phyloP scores from a whole-genome alignment of 1,284 basidiomycete species.

The Moniliella sp. region DNA sequence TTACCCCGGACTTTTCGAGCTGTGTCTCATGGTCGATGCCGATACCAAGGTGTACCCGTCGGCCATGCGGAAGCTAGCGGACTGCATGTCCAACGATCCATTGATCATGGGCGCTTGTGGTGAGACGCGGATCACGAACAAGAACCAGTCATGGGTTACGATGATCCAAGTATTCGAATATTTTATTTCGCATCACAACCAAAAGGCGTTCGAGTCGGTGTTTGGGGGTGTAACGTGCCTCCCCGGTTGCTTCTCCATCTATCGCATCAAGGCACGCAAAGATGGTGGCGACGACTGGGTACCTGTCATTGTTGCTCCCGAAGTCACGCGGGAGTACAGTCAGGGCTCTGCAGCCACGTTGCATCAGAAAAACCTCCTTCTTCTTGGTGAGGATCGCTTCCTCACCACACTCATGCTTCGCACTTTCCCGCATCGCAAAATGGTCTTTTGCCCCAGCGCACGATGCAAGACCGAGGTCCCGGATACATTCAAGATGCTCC shows the following conservation, averaged over 20 bases:
- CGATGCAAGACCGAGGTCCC: slow-evolving; percentile 84
- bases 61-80: slow-evolving; percentile 16
- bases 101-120: slow-evolving; percentile 98
- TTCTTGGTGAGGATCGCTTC: slow-evolving; percentile 96
- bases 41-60: slow-evolving; percentile 43
- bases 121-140: slow-evolving; percentile 94
- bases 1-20: slow-evolving; percentile 97
- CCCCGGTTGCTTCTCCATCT: slow-evolving; percentile 98
- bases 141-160: slow-evolving; percentile 80
- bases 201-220: slow-evolving; percentile 93
- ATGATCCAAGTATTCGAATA: slow-evolving; percentile 96
- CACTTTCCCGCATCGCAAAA: slow-evolving; percentile 81
- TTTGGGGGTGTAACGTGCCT: slow-evolving; percentile 98
- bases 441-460: slow-evolving; percentile 96
- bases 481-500: slow-evolving; percentile 71
- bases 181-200: slow-evolving; percentile 93
- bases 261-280: slow-evolving; percentile 81
- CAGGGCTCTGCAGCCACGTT: slow-evolving; percentile 77
- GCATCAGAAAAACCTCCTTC: slow-evolving; percentile 88
- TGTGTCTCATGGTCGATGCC: slow-evolving; percentile 93
- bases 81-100: slow-evolving; percentile 92
- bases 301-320: slow-evolving; percentile 84
- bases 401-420: slow-evolving; percentile 48
- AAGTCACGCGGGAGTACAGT: slow-evolving; percentile 90
- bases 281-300: slow-evolving; percentile 71